These are phyloP conservation scores for Trichophyton verrucosum DNA, from an alignment of 2,329 filamentous ascomycete species.

Conservation along the genomic window DNA sequence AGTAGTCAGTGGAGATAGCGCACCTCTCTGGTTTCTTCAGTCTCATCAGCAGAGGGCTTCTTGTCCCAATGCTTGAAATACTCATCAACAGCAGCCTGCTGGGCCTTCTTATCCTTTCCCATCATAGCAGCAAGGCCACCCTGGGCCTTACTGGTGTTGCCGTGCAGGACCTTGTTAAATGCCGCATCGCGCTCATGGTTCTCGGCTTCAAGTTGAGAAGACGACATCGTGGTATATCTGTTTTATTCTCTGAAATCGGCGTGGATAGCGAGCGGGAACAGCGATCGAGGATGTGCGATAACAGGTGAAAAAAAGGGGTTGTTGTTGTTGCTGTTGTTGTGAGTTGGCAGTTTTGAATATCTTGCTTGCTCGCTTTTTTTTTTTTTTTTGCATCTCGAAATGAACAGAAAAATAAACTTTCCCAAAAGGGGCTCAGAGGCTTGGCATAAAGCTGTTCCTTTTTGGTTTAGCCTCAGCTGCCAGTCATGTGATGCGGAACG, in stretches of 20 bases:
- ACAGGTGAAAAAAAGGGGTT: background rate
- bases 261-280: background rate
- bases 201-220: constrained; percentile 59
- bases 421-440: background rate
- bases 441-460: background rate
- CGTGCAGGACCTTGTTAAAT: constrained; percentile 84
- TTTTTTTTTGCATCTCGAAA: background rate
- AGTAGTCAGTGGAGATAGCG: constrained; percentile 16
- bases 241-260: background rate
- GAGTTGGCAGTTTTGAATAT: background rate
- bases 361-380: background rate
- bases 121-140: constrained; percentile 76
- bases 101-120: constrained; percentile 64
- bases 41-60: constrained; percentile 67
- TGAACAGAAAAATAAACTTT: background rate
- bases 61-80: constrained; percentile 98
- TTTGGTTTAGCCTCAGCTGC: background rate
- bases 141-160: constrained; percentile 52
- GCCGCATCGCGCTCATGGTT: constrained; percentile 74
- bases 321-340: background rate
- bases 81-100: constrained; percentile 72
- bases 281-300: background rate
- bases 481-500: background rate
- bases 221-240: constrained; percentile 33
- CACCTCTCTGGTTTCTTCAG: constrained; percentile 67